Conservation (phyloP, 2,329 filamentous ascomycete species). For the Aspergillus arachidicola region DNA sequence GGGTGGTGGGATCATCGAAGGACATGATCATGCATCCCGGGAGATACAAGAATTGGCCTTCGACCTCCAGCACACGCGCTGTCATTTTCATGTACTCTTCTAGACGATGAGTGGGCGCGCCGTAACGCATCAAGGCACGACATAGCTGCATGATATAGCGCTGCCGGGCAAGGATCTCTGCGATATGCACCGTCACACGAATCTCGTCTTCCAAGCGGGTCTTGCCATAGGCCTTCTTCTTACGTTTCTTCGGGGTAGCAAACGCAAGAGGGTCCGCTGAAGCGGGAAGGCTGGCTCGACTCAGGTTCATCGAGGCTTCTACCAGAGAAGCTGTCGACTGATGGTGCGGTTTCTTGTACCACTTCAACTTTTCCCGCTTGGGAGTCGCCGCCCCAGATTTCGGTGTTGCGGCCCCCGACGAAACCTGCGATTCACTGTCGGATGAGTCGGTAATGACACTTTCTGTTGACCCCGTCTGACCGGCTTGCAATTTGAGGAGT, state of each 20-base stretch:
- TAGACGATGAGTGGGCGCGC: conserved; percentile 84
- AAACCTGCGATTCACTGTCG: conserved; percentile 31
- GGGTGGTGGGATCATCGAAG: conserved; percentile 61
- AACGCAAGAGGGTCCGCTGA: conserved; percentile 26
- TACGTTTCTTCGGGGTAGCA: conserved; percentile 22
- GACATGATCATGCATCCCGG: conserved; percentile 55
- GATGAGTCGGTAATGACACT: conserved; percentile 34
- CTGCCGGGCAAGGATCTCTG: conserved; percentile 75
- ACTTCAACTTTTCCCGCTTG: conserved; percentile 43
- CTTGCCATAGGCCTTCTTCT: conserved; percentile 22
- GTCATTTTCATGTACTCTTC: conserved; percentile 90
- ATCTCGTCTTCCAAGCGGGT: conserved; percentile 50
- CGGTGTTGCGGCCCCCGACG: conserved; percentile 33
- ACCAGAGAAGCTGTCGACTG: conserved; percentile 42
- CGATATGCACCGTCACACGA: conserved; percentile 61
- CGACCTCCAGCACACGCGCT: conserved; percentile 79
- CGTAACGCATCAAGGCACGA: conserved; percentile 82
- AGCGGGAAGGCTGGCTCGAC: conserved; percentile 33
- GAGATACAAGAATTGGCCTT: conserved; percentile 85
- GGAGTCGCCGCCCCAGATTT: conserved; percentile 36
- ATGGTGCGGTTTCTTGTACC: conserved; percentile 45
- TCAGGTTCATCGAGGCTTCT: conserved; percentile 42
- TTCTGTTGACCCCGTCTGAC: conserved; percentile 41
- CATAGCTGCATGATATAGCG: conserved; percentile 83
- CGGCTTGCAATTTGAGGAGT: conserved; percentile 69